A percentile compares a stretch with the other conserved stretches of the same genome.
Evolutionary conservation across 805 yeast species (phyloP).

Genomic region (Blastobotrys terrestris): DNA sequence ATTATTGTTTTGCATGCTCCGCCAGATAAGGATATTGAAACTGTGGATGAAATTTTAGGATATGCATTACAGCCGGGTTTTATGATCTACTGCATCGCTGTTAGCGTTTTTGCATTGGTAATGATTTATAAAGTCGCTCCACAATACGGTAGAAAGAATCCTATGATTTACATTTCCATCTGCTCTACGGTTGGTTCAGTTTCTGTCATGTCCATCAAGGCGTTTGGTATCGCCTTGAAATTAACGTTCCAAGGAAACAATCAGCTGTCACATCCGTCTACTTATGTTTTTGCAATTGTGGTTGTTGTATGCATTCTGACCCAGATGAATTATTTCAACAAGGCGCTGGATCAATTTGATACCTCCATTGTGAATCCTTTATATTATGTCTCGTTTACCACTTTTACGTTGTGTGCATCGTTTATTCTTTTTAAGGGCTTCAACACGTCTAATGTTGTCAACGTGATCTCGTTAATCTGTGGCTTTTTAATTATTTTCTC

Average conservation of each 20-base stretch:
- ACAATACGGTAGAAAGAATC: slow-evolving; percentile 67
- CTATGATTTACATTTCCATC: slow-evolving; percentile 83
- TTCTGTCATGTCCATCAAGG: slow-evolving; percentile 87
- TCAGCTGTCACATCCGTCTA: slow-evolving; percentile 79
- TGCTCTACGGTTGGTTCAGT: slow-evolving; percentile 88
- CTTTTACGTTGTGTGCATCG: slow-evolving; percentile 79
- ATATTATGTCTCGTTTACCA: slow-evolving; percentile 86
- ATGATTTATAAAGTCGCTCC: slow-evolving; percentile 86
- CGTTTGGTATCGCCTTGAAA: slow-evolving; percentile 87
- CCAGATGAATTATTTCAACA: slow-evolving; percentile 91
- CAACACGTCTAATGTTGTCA: slow-evolving; percentile 74
- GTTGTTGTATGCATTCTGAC: slow-evolving; percentile 79
- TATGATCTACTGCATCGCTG: slow-evolving; percentile 55
- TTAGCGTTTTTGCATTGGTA: slow-evolving; percentile 60
- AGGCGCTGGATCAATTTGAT: slow-evolving; percentile 88
- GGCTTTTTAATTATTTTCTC: slow-evolving; percentile 84
- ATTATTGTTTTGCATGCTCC: slow-evolving; percentile 90
- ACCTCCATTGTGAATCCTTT: slow-evolving; percentile 88
- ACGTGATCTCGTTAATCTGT: slow-evolving; percentile 71
- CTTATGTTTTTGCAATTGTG: slow-evolving; percentile 72
- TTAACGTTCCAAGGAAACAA: slow-evolving; percentile 78
- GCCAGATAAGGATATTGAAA: slow-evolving; percentile 81
- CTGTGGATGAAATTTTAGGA: slow-evolving; percentile 79
- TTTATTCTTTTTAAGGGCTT: slow-evolving; percentile 82
- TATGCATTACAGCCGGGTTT: slow-evolving; percentile 76